Conservation (phyloP, 2,329 filamentous ascomycete species). For the Tolypocladium amazonense region DNA sequence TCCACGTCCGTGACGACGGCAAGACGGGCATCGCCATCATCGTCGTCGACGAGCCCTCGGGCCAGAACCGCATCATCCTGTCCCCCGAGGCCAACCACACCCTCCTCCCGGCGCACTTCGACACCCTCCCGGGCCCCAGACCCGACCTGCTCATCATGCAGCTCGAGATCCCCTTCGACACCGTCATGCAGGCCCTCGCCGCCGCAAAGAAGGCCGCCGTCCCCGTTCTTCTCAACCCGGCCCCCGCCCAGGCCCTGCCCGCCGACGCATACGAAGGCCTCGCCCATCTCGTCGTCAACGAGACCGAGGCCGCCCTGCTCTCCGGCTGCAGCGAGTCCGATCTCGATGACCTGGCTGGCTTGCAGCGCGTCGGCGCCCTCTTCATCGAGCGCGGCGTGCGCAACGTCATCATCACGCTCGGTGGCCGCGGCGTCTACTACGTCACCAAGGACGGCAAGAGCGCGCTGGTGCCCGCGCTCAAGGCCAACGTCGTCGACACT, state of each 20-base stretch:
- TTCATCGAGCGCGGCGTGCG: conserved; percentile 62
- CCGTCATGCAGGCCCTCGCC: conserved; percentile 50
- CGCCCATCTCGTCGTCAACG: conserved; percentile 77
- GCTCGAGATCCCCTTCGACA: conserved; percentile 62
- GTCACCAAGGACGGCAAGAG: conserved; percentile 30
- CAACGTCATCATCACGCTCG: conserved; percentile 77
- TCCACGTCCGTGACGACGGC: conserved; percentile 30
- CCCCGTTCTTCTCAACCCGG: conserved; percentile 74
- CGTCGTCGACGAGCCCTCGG: conserved; percentile 60
- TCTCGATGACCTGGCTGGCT: conserved; percentile 33
- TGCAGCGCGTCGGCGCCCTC: conserved; percentile 36
- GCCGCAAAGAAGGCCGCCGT: conserved; percentile 37
- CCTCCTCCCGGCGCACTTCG: conserved; percentile 25
- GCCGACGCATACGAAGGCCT: conserved; percentile 54
- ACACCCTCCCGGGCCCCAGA: conserved; percentile 18
- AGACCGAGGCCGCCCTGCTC: conserved; percentile 74
- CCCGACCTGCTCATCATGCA: conserved; percentile 64
- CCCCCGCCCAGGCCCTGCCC: conserved; percentile 62
- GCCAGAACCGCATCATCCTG: conserved; percentile 69
- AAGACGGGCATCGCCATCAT: conserved; percentile 67
- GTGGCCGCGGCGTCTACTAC: conserved; percentile 67
- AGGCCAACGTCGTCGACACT: conserved; percentile 76
- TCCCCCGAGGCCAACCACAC: conserved; percentile 60
- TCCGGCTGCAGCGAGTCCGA: conserved; percentile 41
- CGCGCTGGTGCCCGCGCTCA: conserved; percentile 49